Conservation (phyloP, 192 early-diverging fungal genomes). For the Cladochytrium replicatum region DNA sequence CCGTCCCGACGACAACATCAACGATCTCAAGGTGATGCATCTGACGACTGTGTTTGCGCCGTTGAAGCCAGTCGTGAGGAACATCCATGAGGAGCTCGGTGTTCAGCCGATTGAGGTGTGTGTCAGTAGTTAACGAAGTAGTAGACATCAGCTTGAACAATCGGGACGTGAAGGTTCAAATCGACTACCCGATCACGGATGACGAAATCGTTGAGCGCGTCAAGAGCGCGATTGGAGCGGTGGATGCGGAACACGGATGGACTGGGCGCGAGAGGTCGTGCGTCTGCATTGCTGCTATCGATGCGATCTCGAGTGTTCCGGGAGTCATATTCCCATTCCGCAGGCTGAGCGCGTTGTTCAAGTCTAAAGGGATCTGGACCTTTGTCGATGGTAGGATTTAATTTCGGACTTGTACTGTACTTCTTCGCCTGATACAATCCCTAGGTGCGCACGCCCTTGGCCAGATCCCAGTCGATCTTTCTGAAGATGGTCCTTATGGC, state of each 20-base stretch:
- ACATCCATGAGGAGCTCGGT: too few species aligned
- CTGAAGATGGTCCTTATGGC: too few species aligned
- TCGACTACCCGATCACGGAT: constrained; percentile 44
- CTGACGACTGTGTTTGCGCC: too few species aligned
- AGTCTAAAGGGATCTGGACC: constrained; percentile 38
- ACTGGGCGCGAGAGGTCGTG: constrained; percentile 9
- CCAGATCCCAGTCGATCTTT: constrained; percentile 52
- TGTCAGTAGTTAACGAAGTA: too few species aligned
- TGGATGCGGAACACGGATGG: constrained; percentile 13
- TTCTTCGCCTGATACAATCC: too few species aligned
- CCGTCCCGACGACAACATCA: too few species aligned
- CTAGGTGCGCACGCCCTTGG: constrained; percentile 59
- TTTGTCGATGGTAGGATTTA: constrained; percentile 63
- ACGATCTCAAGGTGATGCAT: too few species aligned
- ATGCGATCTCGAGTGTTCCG: constrained; percentile 48
- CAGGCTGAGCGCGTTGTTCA: constrained; percentile 23
- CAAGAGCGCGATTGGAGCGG: constrained; percentile 24
- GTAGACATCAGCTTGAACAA: too few species aligned
- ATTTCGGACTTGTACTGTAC: too few species aligned
- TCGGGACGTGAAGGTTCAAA: constrained; percentile 32
- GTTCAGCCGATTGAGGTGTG: too few species aligned
- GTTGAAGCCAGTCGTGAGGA: too few species aligned
- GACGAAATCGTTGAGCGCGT: constrained; percentile 29
- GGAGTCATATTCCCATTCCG: constrained; percentile 34
- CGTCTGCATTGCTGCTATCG: constrained; percentile 39